phyloP scores from a whole-genome alignment of 345 rosid genomes.

The Rhizophora apiculata region DNA sequence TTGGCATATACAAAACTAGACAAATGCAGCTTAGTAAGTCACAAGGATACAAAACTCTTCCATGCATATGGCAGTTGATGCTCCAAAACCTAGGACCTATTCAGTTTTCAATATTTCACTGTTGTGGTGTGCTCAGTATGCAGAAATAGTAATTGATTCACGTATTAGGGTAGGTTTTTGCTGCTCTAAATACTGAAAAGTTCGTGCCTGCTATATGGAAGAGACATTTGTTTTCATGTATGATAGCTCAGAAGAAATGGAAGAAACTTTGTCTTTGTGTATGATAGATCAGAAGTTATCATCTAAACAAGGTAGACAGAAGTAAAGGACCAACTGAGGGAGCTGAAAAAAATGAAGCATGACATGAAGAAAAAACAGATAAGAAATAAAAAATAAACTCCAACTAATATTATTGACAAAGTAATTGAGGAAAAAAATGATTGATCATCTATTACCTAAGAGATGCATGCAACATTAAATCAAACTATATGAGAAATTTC shows the following conservation, averaged over 20 bases:
- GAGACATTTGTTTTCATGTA: too few species aligned
- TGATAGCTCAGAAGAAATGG: too few species aligned
- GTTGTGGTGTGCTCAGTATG: too few species aligned
- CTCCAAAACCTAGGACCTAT: too few species aligned
- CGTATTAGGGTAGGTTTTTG: too few species aligned
- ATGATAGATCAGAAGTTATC: not conserved
- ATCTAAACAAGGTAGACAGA: not conserved
- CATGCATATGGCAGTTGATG: too few species aligned
- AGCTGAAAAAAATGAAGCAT: not conserved
- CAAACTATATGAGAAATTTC: not conserved
- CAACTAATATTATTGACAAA: not conserved
- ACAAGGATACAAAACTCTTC: too few species aligned
- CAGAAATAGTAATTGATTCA: too few species aligned
- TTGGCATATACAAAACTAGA: not conserved
- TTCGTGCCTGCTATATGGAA: too few species aligned
- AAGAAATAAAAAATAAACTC: not conserved
- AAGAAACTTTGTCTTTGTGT: not conserved
- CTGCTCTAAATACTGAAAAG: too few species aligned
- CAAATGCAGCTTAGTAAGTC: not conserved
- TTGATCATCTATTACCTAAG: not conserved
- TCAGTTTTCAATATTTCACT: too few species aligned
- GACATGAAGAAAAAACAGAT: not conserved
- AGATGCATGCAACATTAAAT: not conserved
- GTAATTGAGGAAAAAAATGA: not conserved
- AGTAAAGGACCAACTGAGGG: not conserved